A percentile compares a stretch with the other conserved stretches of the same genome.
These are phyloP conservation scores for Gonium pectorale DNA, from an alignment of 139 green algal species.

Conservation along the genomic window DNA sequence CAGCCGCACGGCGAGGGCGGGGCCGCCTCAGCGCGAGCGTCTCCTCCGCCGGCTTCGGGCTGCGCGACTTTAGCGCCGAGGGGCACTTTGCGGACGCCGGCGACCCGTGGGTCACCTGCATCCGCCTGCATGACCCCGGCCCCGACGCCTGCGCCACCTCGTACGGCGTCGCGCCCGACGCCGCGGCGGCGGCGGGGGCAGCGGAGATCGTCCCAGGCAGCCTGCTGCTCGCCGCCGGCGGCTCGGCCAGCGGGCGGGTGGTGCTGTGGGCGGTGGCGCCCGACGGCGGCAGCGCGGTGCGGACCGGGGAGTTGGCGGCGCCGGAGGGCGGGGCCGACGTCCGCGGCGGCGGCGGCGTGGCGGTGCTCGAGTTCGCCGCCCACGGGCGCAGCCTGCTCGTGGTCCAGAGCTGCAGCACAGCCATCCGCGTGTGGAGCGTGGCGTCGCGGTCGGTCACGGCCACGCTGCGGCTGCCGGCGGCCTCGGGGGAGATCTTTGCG, in stretches of 20 bases:
- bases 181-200: background rate
- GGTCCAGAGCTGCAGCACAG: conserved; percentile 21
- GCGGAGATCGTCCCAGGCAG: background rate
- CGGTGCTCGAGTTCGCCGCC: conserved; percentile 7
- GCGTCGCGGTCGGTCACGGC: conserved; percentile 6
- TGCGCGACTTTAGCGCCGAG: background rate
- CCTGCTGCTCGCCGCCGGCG: conserved; percentile 8
- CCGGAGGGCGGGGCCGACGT: background rate
- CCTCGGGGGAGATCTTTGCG: conserved; percentile 8
- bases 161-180: background rate
- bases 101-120: background rate
- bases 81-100: background rate
- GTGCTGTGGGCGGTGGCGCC: conserved; percentile 37
- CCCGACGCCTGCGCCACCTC: background rate
- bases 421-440: conserved; percentile 2
- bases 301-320: background rate
- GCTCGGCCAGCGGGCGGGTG: background rate
- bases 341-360: conserved; percentile 13
- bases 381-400: conserved; percentile 10
- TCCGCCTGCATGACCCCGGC: background rate
- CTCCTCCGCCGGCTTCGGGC: background rate
- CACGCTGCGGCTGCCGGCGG: background rate
- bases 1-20: background rate
- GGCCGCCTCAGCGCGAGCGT: no score
- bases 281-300: background rate